These are phyloP conservation scores for Auxenochlorella pyrenoidosa DNA, from an alignment of 139 green algal species.

Conservation along the genomic window DNA sequence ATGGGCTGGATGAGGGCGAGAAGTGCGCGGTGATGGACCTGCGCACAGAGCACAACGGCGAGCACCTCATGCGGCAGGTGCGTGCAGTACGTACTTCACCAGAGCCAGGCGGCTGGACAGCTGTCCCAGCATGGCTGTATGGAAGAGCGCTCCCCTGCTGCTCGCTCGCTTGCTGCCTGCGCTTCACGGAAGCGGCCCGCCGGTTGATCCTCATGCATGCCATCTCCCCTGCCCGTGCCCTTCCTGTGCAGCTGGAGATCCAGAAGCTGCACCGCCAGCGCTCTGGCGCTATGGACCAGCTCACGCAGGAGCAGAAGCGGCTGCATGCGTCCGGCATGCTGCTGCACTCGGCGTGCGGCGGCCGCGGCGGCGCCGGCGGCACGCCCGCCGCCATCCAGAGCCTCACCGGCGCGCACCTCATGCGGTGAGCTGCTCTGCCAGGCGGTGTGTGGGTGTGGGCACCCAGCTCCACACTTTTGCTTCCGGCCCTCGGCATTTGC, in stretches of 20 bases:
- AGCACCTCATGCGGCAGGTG: constrained; percentile 16
- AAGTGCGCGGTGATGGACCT: constrained; percentile 18
- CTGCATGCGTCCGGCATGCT: constrained; percentile 21
- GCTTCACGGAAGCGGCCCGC: background rate
- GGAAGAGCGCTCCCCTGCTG: too few species aligned
- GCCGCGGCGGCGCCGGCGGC: background rate
- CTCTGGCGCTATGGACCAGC: background rate
- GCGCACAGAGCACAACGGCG: constrained; percentile 1
- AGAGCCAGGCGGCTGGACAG: too few species aligned
- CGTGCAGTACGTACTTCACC: too few species aligned
- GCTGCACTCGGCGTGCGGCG: constrained; percentile 24
- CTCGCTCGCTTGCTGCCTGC: background rate
- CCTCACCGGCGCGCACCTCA: background rate
- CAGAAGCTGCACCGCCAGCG: constrained; percentile 33
- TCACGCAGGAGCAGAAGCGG: constrained; percentile 8
- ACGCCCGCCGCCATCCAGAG: background rate
- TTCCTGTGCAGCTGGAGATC: constrained; percentile 5
- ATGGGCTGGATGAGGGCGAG: constrained; percentile 7
- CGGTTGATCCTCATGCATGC: too few species aligned
- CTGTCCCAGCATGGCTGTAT: too few species aligned
- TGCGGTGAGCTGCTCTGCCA: background rate
- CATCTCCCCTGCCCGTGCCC: background rate
- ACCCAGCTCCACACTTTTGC: too few species aligned
- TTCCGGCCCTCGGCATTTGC: too few species aligned
- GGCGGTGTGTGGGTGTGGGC: background rate